phyloP scores from a whole-genome alignment of 2,329 filamentous ascomycete species.

The Graphiopsis chlorocephala region DNA sequence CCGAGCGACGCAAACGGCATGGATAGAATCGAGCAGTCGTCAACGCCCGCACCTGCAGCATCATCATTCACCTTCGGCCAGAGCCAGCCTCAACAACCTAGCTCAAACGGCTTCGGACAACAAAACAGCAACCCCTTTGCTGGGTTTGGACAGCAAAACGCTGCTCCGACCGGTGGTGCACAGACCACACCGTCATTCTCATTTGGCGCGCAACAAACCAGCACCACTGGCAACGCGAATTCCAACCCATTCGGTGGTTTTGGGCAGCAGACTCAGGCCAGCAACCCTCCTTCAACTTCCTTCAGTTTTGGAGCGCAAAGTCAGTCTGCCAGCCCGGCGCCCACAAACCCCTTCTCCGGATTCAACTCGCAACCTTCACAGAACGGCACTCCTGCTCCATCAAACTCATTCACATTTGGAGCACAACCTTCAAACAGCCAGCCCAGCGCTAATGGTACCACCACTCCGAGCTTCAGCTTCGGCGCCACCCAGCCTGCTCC shows the following conservation, averaged over 20 bases:
- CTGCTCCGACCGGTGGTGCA: conserved; percentile 7
- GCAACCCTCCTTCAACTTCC: conserved; percentile 1
- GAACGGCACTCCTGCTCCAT: neutral
- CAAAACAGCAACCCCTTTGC: conserved; percentile 14
- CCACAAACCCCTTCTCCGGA: conserved; percentile 7
- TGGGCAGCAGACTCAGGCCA: conserved; percentile 15
- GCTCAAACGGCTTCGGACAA: conserved; percentile 14
- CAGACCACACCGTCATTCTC: conserved; percentile 17
- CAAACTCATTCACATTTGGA: conserved; percentile 12
- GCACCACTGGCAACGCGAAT: conserved; percentile 10
- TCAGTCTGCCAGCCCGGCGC: conserved; percentile 4
- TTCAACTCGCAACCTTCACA: conserved; percentile 8
- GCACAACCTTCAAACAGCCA: conserved; percentile 11
- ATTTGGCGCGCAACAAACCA: conserved; percentile 18
- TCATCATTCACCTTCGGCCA: conserved; percentile 23
- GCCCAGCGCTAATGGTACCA: conserved; percentile 7
- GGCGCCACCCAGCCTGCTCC: conserved; percentile 9
- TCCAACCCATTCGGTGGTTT: conserved; percentile 19
- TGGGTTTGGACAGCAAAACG: conserved; percentile 18
- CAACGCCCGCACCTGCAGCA: conserved; percentile 8
- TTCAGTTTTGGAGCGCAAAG: conserved; percentile 6
- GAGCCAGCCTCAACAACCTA: conserved; percentile 11
- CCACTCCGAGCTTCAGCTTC: conserved; percentile 17
- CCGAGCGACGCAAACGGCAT: neutral
- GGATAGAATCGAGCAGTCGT: conserved; percentile 7